Evolutionary conservation across 2,329 filamentous ascomycete genomes (phyloP).

Genomic region (Cladosporium velox): DNA sequence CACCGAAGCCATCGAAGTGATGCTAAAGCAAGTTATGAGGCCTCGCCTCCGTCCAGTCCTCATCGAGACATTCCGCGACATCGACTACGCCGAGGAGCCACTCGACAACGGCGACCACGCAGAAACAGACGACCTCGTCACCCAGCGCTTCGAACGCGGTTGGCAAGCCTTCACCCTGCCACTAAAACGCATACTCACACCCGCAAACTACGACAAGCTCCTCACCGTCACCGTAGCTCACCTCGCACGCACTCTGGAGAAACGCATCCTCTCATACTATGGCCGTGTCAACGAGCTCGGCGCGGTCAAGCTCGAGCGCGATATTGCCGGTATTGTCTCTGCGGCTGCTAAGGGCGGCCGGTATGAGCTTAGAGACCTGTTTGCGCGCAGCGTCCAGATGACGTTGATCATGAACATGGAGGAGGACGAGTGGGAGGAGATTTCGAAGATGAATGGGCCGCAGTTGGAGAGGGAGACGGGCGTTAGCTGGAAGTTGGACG

Average conservation of each 20-base stretch:
- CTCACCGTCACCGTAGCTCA: conserved; percentile 73
- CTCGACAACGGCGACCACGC: conserved; percentile 54
- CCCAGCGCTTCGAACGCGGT: conserved; percentile 75
- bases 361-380: conserved; percentile 76
- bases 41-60: conserved; percentile 81
- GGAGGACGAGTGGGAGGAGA: conserved; percentile 89
- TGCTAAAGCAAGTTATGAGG: conserved; percentile 86
- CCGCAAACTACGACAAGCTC: conserved; percentile 72
- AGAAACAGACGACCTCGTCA: conserved; percentile 63
- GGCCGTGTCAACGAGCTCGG: conserved; percentile 80
- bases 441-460: conserved; percentile 48
- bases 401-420: conserved; percentile 91
- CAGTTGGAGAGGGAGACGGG: conserved; percentile 59
- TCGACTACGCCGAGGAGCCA: conserved; percentile 75
- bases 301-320: conserved; percentile 79
- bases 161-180: conserved; percentile 88
- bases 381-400: conserved; percentile 76
- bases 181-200: conserved; percentile 79
- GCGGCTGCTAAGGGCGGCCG: conserved; percentile 67
- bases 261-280: conserved; percentile 78
- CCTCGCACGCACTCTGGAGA: conserved; percentile 78
- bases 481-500: conserved; percentile 70
- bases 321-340: conserved; percentile 74
- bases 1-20: conserved; percentile 78
- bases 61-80: conserved; percentile 85